A percentile compares a stretch with the other conserved stretches of the same genome.
These are phyloP conservation scores for Orobanche coerulescens DNA, from an alignment of 257 asterid genomes.

Conservation along the genomic window DNA sequence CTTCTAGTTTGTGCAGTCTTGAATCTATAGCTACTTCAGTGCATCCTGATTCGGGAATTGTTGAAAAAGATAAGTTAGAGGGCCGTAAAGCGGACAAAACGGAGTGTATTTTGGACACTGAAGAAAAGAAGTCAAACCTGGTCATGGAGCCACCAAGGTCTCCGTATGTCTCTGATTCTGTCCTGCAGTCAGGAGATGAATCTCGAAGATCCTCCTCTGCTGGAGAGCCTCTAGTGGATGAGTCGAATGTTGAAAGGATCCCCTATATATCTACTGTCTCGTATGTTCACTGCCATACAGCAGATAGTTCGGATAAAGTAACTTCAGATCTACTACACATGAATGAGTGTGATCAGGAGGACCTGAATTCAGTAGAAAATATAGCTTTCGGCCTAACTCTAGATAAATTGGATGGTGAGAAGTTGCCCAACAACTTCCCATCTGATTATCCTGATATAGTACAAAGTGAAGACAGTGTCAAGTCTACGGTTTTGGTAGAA, in stretches of 20 bases:
- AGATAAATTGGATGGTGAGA: constrained; percentile 14
- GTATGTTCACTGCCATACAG: constrained; percentile 22
- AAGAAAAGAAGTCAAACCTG: constrained; percentile 27
- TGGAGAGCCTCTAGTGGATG: constrained; percentile 30
- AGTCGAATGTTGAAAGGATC: constrained; percentile 25
- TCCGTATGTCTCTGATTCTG: constrained; percentile 26
- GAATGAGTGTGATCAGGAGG: constrained; percentile 25
- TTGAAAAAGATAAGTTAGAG: constrained; percentile 22
- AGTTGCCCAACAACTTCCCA: constrained; percentile 16
- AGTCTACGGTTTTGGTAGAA: constrained; percentile 16
- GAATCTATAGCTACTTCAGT: constrained; percentile 25
- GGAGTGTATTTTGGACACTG: constrained; percentile 16
- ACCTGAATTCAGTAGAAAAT: constrained; percentile 22
- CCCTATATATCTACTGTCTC: constrained; percentile 19
- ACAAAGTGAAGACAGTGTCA: constrained; percentile 16
- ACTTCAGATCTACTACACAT: constrained; percentile 26
- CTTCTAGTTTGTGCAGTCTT: constrained; percentile 25
- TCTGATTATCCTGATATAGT: constrained; percentile 24
- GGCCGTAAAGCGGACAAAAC: constrained; percentile 25
- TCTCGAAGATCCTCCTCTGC: constrained; percentile 25
- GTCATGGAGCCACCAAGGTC: constrained; percentile 22
- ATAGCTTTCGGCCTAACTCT: constrained; percentile 15
- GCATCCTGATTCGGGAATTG: constrained; percentile 30
- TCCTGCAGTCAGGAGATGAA: constrained; percentile 29
- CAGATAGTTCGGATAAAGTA: constrained; percentile 23